Base-by-base conservation (phyloP, 1,284 basidiomycete genomes). In the Ustilago lituana region DNA sequence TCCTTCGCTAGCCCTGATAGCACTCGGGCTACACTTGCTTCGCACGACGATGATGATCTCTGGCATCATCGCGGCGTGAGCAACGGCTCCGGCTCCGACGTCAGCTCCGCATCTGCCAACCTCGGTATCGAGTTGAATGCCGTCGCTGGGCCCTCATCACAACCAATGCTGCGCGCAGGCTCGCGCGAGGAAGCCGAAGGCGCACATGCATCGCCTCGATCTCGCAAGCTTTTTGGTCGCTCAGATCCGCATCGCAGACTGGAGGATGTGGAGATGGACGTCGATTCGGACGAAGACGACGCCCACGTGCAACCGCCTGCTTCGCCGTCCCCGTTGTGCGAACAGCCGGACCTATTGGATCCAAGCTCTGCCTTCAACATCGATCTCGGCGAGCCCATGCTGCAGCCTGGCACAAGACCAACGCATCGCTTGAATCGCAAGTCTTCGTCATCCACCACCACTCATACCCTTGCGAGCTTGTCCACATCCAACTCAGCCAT, bases 311-410 rank as follows among this genome's bases (percentile, higher is more conserved):
- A 46, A 17, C 58, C 74, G 4, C 72, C 69, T 14, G 60, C 72
- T 19, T 72, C 68, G 11, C 74, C 74, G 14, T 67, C 71, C 4
- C 74, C 74, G 2, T 36, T 71, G 14, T 63, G 60, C 27, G 67
- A 73, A 20, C 58, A 55, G 27, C 43, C 59, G 12, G 51, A 57
- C 20, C 58, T 45, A 24, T 31, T 52, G 38, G 56, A 63, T 37
- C 45, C 53, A 15, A 33, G 40, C 33, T 27, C 49, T 1, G 44
- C 49, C 4, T 57, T 49, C 47, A 36, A 49, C 31, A 40, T 58
- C n/a, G 58, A 70, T 24, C 46, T 54, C 15, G 57, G 33, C 37
- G 63, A 56, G 20, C 53, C 48, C 22, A 55, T 67, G 48, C 51
- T 74, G 15, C 67, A 65, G 29, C 72, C 72, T 4, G 72, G 72